These are phyloP conservation scores for Trichoderma sp. DNA, from an alignment of 2,329 filamentous ascomycete genomes.

Conservation along the genomic window DNA sequence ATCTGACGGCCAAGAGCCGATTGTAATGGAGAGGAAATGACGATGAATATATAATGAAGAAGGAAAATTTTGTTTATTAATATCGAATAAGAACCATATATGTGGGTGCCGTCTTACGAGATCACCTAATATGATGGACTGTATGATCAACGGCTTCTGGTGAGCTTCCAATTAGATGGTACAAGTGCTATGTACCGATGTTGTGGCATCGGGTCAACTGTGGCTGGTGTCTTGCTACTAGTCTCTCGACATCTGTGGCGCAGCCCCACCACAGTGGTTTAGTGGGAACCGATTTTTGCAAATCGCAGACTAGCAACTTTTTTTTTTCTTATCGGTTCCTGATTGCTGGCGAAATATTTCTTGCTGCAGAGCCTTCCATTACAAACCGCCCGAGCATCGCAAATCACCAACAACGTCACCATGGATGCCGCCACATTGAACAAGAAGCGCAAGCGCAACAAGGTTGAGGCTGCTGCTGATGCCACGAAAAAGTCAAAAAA, in stretches of 20 bases:
- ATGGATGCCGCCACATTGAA: slow-evolving; percentile 40
- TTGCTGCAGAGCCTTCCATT: slow-evolving; percentile 10
- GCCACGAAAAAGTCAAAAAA: slow-evolving; percentile 35
- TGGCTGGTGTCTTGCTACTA: slow-evolving; percentile 19
- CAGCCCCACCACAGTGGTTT: not conserved
- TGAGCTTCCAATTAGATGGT: not conserved
- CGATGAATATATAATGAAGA: not conserved
- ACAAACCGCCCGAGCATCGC: not conserved
- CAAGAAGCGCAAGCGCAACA: slow-evolving; percentile 50
- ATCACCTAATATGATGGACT: not conserved
- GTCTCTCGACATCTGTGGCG: slow-evolving; percentile 21
- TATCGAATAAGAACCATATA: not conserved
- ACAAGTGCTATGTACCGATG: not conserved
- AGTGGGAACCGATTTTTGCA: slow-evolving; percentile 18
- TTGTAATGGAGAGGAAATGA: slow-evolving; percentile 34
- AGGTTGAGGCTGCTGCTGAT: slow-evolving; percentile 34
- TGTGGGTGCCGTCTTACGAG: not conserved
- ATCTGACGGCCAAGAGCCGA: slow-evolving; percentile 52
- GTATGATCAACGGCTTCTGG: not conserved
- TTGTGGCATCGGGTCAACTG: not conserved
- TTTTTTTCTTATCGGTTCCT: slow-evolving; percentile 28
- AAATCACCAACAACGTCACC: slow-evolving; percentile 19
- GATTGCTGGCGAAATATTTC: slow-evolving; percentile 24
- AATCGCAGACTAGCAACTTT: slow-evolving; percentile 22
- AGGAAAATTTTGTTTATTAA: not conserved